Base-by-base conservation (phyloP, 352 stramenopile genomes). In the Thraustochytrium striatum region DNA sequence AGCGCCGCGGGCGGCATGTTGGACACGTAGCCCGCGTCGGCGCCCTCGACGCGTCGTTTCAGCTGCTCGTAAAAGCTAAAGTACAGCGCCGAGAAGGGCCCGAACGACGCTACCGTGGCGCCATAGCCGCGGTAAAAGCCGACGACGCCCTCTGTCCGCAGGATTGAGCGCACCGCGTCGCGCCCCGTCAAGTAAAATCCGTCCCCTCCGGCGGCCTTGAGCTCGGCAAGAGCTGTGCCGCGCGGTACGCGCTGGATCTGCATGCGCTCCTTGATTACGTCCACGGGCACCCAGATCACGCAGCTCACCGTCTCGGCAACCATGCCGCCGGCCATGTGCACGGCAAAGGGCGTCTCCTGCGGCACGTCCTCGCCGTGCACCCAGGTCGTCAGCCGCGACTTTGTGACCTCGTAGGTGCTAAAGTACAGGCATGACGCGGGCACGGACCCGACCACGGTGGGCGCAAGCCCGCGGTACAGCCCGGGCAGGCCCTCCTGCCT, bases 221-320 rank as follows among this genome's bases (percentile, higher is more conserved):
- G 16, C n/a, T 25, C 61, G 55, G 57, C n/a, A 21, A 36, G 25
- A 35, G 35, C 57, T 16, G 41, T 50, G 35, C 8, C 55, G 1
- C 73, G 30, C n/a, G 21, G 11, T 25, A 84, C 75, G 16, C 72
- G 78, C 82, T 98, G 94, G 33, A 99, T 92, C 89, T 99, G 96
- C 87, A 98, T 91, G 72, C 95, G 89, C 85, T 98, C 95, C 82
- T 99, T 99, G 39, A 98, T 90, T 41, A 99, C 95, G 82, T 99
- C 96, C 36, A 99, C 94, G n/a, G 96, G 96, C n/a, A 99, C 94
- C 87, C 95, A 99, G 25, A 99, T 85, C 38, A 98, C 88, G 82
- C 96, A 99, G 72, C 92, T 86, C 11, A 94, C 68, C 36, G 87
- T 83, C 86, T 95, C 90, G 55, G 90, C 90, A 25, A 93, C 32